These are phyloP conservation scores for Trichoderma hamatum DNA, from an alignment of 2,329 filamentous ascomycete species.

Conservation along the genomic window DNA sequence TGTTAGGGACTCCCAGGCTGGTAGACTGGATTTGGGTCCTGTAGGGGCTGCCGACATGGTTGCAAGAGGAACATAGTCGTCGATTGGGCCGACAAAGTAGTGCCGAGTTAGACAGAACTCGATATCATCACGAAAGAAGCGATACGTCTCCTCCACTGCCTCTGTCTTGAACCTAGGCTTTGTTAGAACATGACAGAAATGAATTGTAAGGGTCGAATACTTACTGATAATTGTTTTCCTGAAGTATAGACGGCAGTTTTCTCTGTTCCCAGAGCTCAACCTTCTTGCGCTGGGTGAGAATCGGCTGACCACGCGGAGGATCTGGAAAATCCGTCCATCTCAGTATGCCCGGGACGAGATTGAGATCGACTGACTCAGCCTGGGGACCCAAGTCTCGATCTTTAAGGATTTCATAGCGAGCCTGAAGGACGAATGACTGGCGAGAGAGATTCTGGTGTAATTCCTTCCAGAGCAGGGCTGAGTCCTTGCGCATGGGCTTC, in stretches of 20 bases:
- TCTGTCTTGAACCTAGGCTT: constrained; percentile 55
- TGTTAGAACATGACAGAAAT: neutral
- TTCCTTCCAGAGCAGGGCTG: constrained; percentile 52
- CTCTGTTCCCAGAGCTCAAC: constrained; percentile 59
- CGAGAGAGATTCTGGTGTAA: constrained; percentile 58
- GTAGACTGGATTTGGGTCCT: constrained; percentile 40
- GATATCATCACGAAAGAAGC: constrained; percentile 56
- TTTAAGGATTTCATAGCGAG: constrained; percentile 56
- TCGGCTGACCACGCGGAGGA: constrained; percentile 51
- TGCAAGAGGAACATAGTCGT: constrained; percentile 41
- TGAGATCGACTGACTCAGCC: constrained; percentile 43
- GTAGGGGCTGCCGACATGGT: constrained; percentile 26
- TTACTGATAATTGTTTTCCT: constrained; percentile 57
- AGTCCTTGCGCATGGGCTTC: constrained; percentile 45
- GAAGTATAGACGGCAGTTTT: constrained; percentile 52
- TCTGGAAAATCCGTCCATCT: constrained; percentile 65
- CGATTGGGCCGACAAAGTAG: constrained; percentile 45
- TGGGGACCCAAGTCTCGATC: constrained; percentile 51
- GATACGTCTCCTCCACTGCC: constrained; percentile 56
- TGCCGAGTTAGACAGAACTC: constrained; percentile 57
- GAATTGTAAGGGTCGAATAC: constrained; percentile 22
- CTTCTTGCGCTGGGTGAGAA: constrained; percentile 57
- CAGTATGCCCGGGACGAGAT: constrained; percentile 51
- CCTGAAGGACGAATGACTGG: constrained; percentile 60
- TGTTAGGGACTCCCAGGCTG: constrained; percentile 51